phyloP scores from a whole-genome alignment of 345 rosid genomes.

The rapeseed (Brassica napus) region Da-Ae NC_063436.1:27134001-27134500 shows the following conservation, averaged over 20 bases:
- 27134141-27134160: conserved; percentile 41
- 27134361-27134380: conserved; percentile 25
- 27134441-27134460: conserved; percentile 97
- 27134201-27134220: conserved; percentile 60
- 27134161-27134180: conserved; percentile 16
- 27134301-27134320: conserved; percentile 28
- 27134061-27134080: conserved; percentile 56
- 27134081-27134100: conserved; percentile 16
- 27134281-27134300: conserved; percentile 48
- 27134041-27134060: conserved; percentile 58
- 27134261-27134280: conserved; percentile 43
- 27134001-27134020: conserved; percentile 76
- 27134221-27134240: conserved; percentile 49
- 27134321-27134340: conserved; percentile 17
- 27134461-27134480: conserved; percentile 99
- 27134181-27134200: conserved; percentile 38
- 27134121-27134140: conserved; percentile 22
- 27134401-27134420: conserved; percentile 47
- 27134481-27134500: conserved; percentile 84
- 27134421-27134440: conserved; percentile 80
- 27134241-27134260: conserved; percentile 55
- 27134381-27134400: conserved; percentile 42
- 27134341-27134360: conserved; percentile 14
- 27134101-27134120: not conserved
- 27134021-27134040: conserved; percentile 45